Base-by-base conservation (phyloP, 129 eudicot species). In the Logfia minima region DNA sequence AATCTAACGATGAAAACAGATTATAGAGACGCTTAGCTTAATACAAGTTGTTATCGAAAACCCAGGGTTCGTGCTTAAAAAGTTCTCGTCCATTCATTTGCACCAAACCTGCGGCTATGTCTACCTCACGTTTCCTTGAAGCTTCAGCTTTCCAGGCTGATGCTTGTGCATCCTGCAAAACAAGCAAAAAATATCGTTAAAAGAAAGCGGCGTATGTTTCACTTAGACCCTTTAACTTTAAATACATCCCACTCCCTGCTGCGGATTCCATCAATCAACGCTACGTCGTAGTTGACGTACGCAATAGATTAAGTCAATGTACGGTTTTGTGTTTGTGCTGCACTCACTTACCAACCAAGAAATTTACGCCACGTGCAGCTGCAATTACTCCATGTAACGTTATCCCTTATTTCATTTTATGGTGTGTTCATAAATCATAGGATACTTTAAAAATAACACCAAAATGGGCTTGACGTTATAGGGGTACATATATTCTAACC, bases 21-120 rank as follows among this genome's bases (percentile, higher is more conserved):
- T 55, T 6, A 18, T n/a, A n/a, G 62, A n/a, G 63, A 19, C 63
- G 1, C 11, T 17, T 2, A 17, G 4, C 72, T 85, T 74, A 90
- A 71, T 88, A 92, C 66, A 61, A 76, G 16, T 72, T 63, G 82
- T 92, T 92, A 77, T 92, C 98, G 24, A 92, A 92, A 22, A 92
- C 90, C 96, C 93, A 88, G 0, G 98, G 98, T 80, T 92, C 90
- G 34, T 85, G 91, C 83, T 69, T 64, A 76, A 92, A 90, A 61
- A 92, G 96, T 70, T 92, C 98, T 11, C 96, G 88, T 6, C 98
- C 98, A 67, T 90, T 92, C 96, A 92, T 90, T 66, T 71, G 93
- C 69, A 88, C 92, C 58, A 79, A 35, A 26, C 96, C 98, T 5
- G 90, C 86, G 75, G 86, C 91, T 83, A 92, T 73, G 81, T 90